phyloP scores from a whole-genome alignment of 2,329 filamentous ascomycete species.

The Leptodontidium sp. region DNA sequence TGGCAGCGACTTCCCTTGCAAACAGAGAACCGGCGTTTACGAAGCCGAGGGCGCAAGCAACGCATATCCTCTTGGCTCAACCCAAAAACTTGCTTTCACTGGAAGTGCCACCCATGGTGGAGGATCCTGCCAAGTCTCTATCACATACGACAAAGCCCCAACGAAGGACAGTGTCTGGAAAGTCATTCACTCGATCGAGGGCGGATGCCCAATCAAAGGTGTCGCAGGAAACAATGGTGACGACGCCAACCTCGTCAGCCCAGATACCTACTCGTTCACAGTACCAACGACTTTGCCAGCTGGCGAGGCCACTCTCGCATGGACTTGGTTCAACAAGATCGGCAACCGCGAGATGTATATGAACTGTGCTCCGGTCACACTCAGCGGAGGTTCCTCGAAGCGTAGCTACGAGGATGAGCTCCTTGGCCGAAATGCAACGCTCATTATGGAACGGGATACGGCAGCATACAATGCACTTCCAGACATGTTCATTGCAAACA shows the following conservation, averaged over 20 bases:
- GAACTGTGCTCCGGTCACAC: too few relatives aligned
- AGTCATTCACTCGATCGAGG: constrained; percentile 87
- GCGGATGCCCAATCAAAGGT: constrained; percentile 78
- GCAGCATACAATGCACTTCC: too few relatives aligned
- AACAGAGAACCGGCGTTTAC: too few relatives aligned
- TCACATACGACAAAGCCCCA: constrained; percentile 80
- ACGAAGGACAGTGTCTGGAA: too few relatives aligned
- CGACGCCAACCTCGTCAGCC: constrained; percentile 53
- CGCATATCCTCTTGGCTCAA: too few relatives aligned
- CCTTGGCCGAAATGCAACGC: too few relatives aligned
- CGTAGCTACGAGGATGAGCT: too few relatives aligned
- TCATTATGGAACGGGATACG: too few relatives aligned
- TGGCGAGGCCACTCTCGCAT: too few relatives aligned
- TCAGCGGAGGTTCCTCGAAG: too few relatives aligned
- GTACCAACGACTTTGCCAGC: constrained; percentile 77
- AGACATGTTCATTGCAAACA: too few relatives aligned
- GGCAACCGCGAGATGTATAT: constrained; percentile 98
- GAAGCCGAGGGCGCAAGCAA: too few relatives aligned
- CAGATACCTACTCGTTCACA: constrained; percentile 71
- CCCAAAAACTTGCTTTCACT: constrained; percentile 82
- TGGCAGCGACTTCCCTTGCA: constrained; percentile 96
- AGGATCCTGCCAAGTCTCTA: constrained; percentile 87
- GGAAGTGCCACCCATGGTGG: constrained; percentile 86
- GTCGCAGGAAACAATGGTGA: constrained; percentile 64
- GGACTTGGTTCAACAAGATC: constrained; percentile 91